phyloP scores from a whole-genome alignment of 2,329 filamentous ascomycete species.

The Arthrobotrys pseudoclavata region DNA sequence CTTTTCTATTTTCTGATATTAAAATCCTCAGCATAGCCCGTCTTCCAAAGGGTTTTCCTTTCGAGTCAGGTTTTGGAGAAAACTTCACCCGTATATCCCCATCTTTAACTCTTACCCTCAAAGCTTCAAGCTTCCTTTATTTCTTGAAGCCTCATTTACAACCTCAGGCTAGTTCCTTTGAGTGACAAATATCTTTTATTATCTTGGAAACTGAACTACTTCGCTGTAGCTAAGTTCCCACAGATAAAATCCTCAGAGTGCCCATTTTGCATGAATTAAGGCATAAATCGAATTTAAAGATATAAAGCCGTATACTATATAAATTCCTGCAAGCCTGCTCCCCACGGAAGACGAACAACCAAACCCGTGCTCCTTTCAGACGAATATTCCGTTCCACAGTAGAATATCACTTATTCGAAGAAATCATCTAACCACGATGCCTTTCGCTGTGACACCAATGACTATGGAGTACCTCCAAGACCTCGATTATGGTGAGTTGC shows the following conservation, averaged over 20 bases:
- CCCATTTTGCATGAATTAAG: slow-evolving; percentile 41
- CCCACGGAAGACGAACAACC: slow-evolving; percentile 38
- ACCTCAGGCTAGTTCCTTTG: slow-evolving; percentile 56
- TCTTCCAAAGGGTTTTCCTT: slow-evolving; percentile 40
- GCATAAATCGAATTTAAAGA: slow-evolving; percentile 35
- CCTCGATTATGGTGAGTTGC: slow-evolving; percentile 56
- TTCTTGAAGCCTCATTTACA: slow-evolving; percentile 14
- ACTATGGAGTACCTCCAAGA: slow-evolving; percentile 59
- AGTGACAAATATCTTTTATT: slow-evolving; percentile 30
- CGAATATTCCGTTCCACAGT: not conserved
- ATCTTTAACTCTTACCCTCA: slow-evolving; percentile 46
- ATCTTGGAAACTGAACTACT: slow-evolving; percentile 52
- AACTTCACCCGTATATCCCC: slow-evolving; percentile 47
- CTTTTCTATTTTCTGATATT: slow-evolving; percentile 58
- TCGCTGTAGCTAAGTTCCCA: slow-evolving; percentile 48
- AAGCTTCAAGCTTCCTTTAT: slow-evolving; percentile 37
- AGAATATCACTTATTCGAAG: slow-evolving; percentile 16
- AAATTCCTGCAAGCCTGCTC: slow-evolving; percentile 26
- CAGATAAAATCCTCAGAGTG: slow-evolving; percentile 35
- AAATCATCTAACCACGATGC: slow-evolving; percentile 42
- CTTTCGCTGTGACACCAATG: slow-evolving; percentile 58
- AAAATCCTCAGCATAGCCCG: slow-evolving; percentile 54
- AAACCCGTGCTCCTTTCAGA: slow-evolving; percentile 28
- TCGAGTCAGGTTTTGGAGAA: slow-evolving; percentile 59
- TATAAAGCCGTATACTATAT: slow-evolving; percentile 39